Conservation (phyloP, 2,329 filamentous ascomycete genomes). For the Cryphonectria japonica region DNA sequence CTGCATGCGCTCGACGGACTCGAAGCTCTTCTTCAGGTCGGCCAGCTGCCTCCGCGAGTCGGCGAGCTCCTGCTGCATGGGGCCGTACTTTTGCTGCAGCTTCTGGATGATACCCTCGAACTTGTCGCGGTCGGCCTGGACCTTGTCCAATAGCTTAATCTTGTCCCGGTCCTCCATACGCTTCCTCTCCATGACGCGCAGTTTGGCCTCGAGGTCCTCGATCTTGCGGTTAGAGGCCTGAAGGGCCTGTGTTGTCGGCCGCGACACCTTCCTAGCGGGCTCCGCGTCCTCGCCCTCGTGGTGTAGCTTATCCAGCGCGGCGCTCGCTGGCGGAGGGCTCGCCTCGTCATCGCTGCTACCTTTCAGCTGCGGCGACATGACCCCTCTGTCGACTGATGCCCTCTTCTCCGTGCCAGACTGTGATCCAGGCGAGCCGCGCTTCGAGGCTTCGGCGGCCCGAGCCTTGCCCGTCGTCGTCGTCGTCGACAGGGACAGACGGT, state of each 20-base stretch:
- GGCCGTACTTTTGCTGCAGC: constrained; percentile 84
- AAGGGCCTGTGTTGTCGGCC: constrained; percentile 27
- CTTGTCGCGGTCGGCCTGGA: constrained; percentile 76
- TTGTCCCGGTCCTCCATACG: constrained; percentile 83
- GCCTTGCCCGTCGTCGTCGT: constrained; percentile 43
- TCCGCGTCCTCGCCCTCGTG: constrained; percentile 42
- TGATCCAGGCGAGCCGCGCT: constrained; percentile 41
- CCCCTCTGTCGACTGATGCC: constrained; percentile 39
- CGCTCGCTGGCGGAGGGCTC: constrained; percentile 51
- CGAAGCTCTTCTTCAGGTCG: constrained; percentile 68
- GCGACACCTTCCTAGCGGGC: constrained; percentile 35
- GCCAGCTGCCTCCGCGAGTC: constrained; percentile 78
- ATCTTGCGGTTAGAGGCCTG: constrained; percentile 65
- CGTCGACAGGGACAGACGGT: constrained; percentile 45
- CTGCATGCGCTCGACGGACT: constrained; percentile 72
- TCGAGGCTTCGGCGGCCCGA: constrained; percentile 39
- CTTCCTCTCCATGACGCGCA: constrained; percentile 87
- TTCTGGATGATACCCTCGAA: constrained; percentile 88
- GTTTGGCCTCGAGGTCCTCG: constrained; percentile 86
- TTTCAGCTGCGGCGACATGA: constrained; percentile 44
- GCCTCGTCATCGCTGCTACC: constrained; percentile 54
- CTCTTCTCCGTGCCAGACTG: constrained; percentile 45
- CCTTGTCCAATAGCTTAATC: constrained; percentile 74
- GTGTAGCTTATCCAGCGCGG: constrained; percentile 57
- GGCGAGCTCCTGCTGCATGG: constrained; percentile 77